Percentiles rank a stretch among this genome's conserved stretches.
These are phyloP conservation scores for Trichopus zeylanicus DNA, from an alignment of 116 monocot genomes.

Conservation along the genomic window DNA sequence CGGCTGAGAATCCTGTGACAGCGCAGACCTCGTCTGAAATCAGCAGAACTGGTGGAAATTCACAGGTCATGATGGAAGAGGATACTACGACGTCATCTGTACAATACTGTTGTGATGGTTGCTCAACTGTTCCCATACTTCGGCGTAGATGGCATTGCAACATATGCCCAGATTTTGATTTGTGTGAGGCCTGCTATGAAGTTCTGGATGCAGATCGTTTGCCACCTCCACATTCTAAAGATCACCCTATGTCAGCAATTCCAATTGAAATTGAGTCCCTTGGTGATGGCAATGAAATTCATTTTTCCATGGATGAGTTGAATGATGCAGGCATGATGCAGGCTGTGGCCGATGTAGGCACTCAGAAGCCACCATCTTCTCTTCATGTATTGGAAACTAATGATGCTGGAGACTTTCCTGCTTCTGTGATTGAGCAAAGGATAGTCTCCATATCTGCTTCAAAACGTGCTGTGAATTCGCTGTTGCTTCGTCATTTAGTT, in stretches of 20 bases:
- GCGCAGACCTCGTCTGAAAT: constrained; percentile 36
- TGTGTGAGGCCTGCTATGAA: constrained; percentile 98
- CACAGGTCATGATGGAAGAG: constrained; percentile 79
- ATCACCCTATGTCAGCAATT: constrained; percentile 93
- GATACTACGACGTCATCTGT: constrained; percentile 80
- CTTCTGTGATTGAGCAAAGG: constrained; percentile 43
- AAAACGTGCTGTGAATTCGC: constrained; percentile 83
- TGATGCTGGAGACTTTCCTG: constrained; percentile 51
- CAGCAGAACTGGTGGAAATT: constrained; percentile 40
- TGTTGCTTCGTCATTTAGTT: constrained; percentile 69
- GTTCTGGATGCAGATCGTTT: constrained; percentile 81
- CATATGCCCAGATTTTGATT: constrained; percentile 94
- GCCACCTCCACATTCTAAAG: constrained; percentile 87
- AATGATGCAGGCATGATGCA: constrained; percentile 50
- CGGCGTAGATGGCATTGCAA: constrained; percentile 91
- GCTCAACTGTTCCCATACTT: constrained; percentile 96
- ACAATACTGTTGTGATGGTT: constrained; percentile 98
- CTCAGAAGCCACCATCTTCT: constrained; percentile 46
- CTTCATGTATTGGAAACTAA: constrained; percentile 55
- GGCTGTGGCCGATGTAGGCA: constrained; percentile 29
- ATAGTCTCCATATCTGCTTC: constrained; percentile 94
- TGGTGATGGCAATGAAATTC: constrained; percentile 72
- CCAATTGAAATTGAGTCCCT: constrained; percentile 88
- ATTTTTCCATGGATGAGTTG: constrained; percentile 78
- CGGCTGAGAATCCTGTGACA: constrained; percentile 33